Evolutionary conservation across 345 rosid species (phyloP).

Genomic region (Iberis pinnata): DNA sequence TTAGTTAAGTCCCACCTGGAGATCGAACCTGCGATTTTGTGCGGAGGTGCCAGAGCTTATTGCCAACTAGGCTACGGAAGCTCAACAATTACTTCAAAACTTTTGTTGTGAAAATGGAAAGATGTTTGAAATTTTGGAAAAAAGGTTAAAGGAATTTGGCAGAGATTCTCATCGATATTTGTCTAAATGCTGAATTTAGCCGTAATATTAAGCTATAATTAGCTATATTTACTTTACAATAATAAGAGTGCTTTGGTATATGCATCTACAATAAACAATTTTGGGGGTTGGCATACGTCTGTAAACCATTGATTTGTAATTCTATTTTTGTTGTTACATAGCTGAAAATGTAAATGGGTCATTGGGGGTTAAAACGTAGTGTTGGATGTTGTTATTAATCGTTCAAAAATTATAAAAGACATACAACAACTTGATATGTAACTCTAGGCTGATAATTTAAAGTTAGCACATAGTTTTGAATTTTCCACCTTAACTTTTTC

Average conservation of each 20-base stretch:
- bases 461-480: background rate
- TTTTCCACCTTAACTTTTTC: background rate
- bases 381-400: background rate
- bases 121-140: background rate
- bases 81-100: no score
- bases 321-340: background rate
- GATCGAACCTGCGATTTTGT: no score
- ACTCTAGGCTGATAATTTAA: background rate
- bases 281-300: slow-evolving; percentile 12
- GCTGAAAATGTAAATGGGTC: background rate
- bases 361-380: background rate
- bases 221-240: background rate
- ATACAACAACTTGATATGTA: background rate
- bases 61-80: no score
- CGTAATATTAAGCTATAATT: background rate
- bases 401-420: background rate
- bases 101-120: background rate
- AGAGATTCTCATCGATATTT: background rate
- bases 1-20: no score
- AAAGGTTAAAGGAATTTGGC: background rate
- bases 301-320: slow-evolving; percentile 5
- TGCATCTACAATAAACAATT: background rate
- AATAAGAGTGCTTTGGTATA: background rate
- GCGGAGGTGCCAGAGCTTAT: no score
- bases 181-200: background rate